These are phyloP conservation scores for Meredithiella fracta DNA, from an alignment of 2,329 filamentous ascomycete species.

Conservation along the genomic window DNA sequence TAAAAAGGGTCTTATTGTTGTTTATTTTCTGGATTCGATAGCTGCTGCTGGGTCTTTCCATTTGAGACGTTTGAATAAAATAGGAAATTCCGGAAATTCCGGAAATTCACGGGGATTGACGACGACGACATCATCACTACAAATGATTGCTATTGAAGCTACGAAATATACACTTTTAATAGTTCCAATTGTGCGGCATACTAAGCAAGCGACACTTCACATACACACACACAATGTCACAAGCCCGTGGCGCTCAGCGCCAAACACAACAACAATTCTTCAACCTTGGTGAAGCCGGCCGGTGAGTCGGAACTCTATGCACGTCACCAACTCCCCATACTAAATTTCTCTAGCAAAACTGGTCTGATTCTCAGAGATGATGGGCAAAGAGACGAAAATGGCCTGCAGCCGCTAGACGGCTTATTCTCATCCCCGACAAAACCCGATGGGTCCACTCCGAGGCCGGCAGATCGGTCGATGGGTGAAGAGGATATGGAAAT, in stretches of 20 bases:
- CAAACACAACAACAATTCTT: slow-evolving; percentile 15
- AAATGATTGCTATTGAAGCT: too few relatives aligned
- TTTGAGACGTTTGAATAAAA: not conserved
- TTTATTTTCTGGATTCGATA: not conserved
- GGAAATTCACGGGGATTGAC: not conserved
- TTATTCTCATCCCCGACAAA: slow-evolving; percentile 75
- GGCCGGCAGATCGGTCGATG: slow-evolving; percentile 21
- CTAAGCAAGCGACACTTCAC: too few relatives aligned
- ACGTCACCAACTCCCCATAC: not conserved
- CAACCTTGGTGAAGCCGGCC: slow-evolving; percentile 23
- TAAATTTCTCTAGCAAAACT: slow-evolving; percentile 51
- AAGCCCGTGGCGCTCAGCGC: slow-evolving; percentile 8
- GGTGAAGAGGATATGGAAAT: slow-evolving; percentile 37
- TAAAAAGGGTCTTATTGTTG: not conserved
- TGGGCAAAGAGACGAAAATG: slow-evolving; percentile 74
- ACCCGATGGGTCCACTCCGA: slow-evolving; percentile 18
- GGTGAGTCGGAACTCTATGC: slow-evolving; percentile 19
- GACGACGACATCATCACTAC: not conserved
- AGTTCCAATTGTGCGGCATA: too few relatives aligned
- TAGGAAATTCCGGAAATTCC: too few relatives aligned
- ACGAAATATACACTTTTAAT: too few relatives aligned
- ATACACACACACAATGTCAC: slow-evolving; percentile 3
- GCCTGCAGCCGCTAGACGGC: slow-evolving; percentile 72
- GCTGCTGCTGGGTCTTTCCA: not conserved
- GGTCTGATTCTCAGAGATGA: slow-evolving; percentile 65